phyloP scores from a whole-genome alignment of 2,329 filamentous ascomycete genomes.

The Talaromyces sp. region DNA sequence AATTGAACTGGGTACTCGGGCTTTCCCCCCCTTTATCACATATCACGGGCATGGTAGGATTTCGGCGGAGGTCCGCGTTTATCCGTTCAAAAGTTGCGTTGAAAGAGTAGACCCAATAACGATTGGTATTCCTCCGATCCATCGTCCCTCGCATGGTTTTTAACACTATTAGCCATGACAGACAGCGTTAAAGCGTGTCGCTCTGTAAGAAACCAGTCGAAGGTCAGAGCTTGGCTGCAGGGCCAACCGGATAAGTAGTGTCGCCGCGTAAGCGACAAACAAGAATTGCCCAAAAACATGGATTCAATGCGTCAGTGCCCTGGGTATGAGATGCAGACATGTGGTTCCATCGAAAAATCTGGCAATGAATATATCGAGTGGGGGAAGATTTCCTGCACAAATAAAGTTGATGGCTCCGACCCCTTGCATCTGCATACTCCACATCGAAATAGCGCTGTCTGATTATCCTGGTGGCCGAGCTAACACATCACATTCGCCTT shows the following conservation, averaged over 20 bases:
- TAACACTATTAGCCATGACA: slow-evolving; percentile 16
- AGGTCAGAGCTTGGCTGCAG: slow-evolving; percentile 10
- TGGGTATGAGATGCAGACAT: not conserved
- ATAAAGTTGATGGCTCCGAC: slow-evolving; percentile 17
- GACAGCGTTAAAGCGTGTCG: not conserved
- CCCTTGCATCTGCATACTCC: slow-evolving; percentile 13
- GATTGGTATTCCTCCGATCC: slow-evolving; percentile 7
- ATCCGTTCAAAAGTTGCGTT: not conserved
- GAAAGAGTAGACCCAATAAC: not conserved
- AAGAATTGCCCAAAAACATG: not conserved
- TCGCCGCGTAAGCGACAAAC: slow-evolving; percentile 8
- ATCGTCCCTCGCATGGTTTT: slow-evolving; percentile 17
- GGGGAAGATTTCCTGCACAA: not conserved
- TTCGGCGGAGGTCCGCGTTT: not conserved
- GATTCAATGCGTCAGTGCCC: slow-evolving; percentile 3
- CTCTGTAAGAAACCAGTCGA: not conserved
- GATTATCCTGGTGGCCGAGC: slow-evolving; percentile 6
- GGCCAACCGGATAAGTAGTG: not conserved
- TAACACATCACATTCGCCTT: slow-evolving; percentile 17
- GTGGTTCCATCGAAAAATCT: not conserved
- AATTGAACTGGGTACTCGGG: not conserved
- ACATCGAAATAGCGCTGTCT: slow-evolving; percentile 8
- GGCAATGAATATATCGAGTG: slow-evolving; percentile 1
- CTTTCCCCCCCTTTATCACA: not conserved
- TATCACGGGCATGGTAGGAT: not conserved